Evolutionary conservation across 257 asterid species (phyloP).

Genomic region (Nicotiana tomentosiformis): DNA sequence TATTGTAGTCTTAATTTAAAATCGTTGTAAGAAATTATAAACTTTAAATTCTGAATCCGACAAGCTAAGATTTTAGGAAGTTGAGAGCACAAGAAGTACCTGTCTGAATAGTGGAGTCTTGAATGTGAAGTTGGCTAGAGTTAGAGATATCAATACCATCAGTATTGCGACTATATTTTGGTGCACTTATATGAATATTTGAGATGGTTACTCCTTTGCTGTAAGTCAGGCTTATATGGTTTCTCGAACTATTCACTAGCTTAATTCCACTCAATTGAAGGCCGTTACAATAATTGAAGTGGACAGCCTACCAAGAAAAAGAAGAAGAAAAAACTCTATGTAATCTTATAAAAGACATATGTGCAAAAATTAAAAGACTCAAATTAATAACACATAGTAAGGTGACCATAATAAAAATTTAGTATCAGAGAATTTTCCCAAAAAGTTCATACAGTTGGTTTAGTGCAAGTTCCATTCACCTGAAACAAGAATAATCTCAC

Average conservation of each 20-base stretch:
- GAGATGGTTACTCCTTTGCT: constrained; percentile 1
- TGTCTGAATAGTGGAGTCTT: constrained; percentile 6
- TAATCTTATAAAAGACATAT: background rate
- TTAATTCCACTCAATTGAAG: constrained; percentile 9
- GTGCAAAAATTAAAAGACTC: background rate
- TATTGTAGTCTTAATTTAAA: too few species aligned
- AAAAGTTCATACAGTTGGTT: constrained; percentile 10
- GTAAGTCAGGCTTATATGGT: constrained; percentile 3
- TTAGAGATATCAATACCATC: constrained; percentile 18
- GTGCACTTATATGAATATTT: constrained; percentile 13
- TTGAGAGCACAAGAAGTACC: constrained; percentile 1
- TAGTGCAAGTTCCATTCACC: constrained; percentile 11
- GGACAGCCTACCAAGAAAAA: constrained; percentile 6
- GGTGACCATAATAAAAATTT: too few species aligned
- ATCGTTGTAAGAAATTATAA: too few species aligned
- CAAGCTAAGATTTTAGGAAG: background rate
- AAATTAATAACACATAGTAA: background rate
- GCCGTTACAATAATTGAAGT: constrained; percentile 7
- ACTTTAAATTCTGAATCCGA: too few species aligned
- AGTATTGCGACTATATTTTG: constrained; percentile 15
- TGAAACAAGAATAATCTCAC: constrained; percentile 2
- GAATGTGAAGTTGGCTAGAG: constrained; percentile 6
- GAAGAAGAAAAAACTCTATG: background rate
- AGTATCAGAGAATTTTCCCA: background rate
- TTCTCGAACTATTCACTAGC: constrained; percentile 14